Evolutionary conservation across 352 stramenopile species (phyloP), one percentile per base, ranked within the genome.

Genomic region (Globisporangium yorkense): DNA sequence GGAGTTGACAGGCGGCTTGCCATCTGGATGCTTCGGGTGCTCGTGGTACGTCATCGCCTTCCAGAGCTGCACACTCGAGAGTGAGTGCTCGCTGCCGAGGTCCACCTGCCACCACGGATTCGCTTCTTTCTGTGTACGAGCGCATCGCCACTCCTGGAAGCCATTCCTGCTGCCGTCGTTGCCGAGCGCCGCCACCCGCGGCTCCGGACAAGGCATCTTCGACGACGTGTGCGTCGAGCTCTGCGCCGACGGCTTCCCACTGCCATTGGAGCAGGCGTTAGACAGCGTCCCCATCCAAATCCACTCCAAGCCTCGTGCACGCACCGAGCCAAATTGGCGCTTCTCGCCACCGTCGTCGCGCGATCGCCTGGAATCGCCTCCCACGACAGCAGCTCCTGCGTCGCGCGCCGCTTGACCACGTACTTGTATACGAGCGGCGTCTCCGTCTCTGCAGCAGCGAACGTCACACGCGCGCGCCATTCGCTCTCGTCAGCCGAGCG

Each of bases 391-490:
- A 88, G 57, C 40, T 80, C 74, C 6, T 61, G 61, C 20, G 62
- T 72, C 35, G 60, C 31, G 4, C 33, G 24, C 41, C 72, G 68
- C 61, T 80, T 82, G 46, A 89, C 53, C 41, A 90, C 59, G 57
- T 91, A 93, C 67, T 93, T 93, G 72, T 91, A 93, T 68, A 88
- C 79, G 48, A 93, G 52, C 7, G 80, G 70, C 21, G 60, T 57
- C 8, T 44, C 48, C 15, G 48, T 4, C 33, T 57, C 65, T 4
- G 50, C 9, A 0, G 43, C 7, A 0, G 62, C 27, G 21, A 91
- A 74, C 16, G 37, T 27, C 31, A 89, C 62, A 3, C 54, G 70
- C 24, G 51, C 57, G n/a, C 53, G 47, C 69, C 75, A 93, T 57
- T 54, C 61, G 45, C 49, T 79, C 62, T 86, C 75, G 0, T 27